Evolutionary conservation across 495 filamentous ascomycete genomes (phyloP).

Genomic region (Letharia lupina): DNA sequence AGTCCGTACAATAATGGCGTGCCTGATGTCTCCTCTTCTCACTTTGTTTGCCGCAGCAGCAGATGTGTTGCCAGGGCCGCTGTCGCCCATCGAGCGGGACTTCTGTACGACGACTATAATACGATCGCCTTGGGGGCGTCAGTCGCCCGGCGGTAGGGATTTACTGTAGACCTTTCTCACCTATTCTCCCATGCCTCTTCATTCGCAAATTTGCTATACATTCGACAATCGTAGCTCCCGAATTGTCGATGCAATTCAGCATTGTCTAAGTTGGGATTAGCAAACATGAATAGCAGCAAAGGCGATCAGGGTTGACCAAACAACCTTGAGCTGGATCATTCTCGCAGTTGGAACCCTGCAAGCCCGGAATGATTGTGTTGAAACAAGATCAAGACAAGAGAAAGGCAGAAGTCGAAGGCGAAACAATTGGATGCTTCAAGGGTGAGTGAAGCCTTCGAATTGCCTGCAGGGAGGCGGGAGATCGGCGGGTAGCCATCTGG

Average conservation of each 20-base stretch:
- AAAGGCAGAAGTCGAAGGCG: neutral
- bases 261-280: conserved; percentile 59
- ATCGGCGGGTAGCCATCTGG: conserved; percentile 19
- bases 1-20: conserved; percentile 91
- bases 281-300: neutral
- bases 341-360: conserved; percentile 30
- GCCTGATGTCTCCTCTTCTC: conserved; percentile 89
- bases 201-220: conserved; percentile 87
- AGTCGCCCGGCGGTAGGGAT: neutral
- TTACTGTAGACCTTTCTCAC: conserved; percentile 41
- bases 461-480: conserved; percentile 15
- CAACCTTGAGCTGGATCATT: conserved; percentile 98
- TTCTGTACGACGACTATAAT: conserved; percentile 98
- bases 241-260: conserved; percentile 99
- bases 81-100: conserved; percentile 69
- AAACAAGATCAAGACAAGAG: neutral
- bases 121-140: conserved; percentile 63
- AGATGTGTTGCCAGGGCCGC: conserved; percentile 39
- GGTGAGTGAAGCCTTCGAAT: too few relatives aligned
- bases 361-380: neutral
- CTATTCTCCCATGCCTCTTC: conserved; percentile 83
- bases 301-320: neutral
- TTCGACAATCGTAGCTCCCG: conserved; percentile 94
- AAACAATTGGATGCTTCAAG: neutral
- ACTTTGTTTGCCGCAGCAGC: conserved; percentile 78